Percentiles rank a stretch among this genome's conserved stretches.
phyloP scores from a whole-genome alignment of 257 asterid genomes.

The Paraleonurus japonicus region DNA sequence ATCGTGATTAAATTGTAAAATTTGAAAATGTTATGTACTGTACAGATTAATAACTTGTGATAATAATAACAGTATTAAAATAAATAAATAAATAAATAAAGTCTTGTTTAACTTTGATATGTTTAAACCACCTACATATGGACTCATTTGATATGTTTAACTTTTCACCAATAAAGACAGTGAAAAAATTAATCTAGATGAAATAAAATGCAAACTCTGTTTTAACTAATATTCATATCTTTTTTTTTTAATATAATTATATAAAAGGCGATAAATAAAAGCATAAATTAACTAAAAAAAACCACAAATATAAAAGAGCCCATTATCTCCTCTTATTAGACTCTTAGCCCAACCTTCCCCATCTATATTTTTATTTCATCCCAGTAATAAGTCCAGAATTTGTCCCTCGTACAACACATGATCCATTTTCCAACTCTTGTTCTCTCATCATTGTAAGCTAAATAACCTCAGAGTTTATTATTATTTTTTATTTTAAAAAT shows the following conservation, averaged over 20 bases:
- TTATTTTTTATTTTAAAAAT: background rate
- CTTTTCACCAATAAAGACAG: background rate
- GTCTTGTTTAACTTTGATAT: too few species aligned
- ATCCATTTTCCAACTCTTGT: background rate
- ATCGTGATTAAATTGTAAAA: too few species aligned
- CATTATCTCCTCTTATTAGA: constrained; percentile 1
- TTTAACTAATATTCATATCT: background rate
- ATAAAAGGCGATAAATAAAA: background rate
- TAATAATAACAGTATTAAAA: too few species aligned
- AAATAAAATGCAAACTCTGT: background rate
- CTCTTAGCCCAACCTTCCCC: background rate
- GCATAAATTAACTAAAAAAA: background rate
- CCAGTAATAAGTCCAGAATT: background rate
- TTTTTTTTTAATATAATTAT: background rate
- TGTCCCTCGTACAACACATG: background rate
- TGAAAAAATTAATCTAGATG: background rate
- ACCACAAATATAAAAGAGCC: background rate
- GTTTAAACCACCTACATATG: too few species aligned
- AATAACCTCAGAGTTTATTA: background rate
- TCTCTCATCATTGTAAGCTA: background rate
- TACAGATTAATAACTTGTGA: too few species aligned
- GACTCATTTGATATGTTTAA: too few species aligned
- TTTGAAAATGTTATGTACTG: too few species aligned
- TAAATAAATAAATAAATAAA: too few species aligned
- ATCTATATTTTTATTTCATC: constrained; percentile 14